These are phyloP conservation scores for Apophysomyces elegans DNA, from an alignment of 371 early-diverging fungal genomes.

Conservation along the genomic window DNA sequence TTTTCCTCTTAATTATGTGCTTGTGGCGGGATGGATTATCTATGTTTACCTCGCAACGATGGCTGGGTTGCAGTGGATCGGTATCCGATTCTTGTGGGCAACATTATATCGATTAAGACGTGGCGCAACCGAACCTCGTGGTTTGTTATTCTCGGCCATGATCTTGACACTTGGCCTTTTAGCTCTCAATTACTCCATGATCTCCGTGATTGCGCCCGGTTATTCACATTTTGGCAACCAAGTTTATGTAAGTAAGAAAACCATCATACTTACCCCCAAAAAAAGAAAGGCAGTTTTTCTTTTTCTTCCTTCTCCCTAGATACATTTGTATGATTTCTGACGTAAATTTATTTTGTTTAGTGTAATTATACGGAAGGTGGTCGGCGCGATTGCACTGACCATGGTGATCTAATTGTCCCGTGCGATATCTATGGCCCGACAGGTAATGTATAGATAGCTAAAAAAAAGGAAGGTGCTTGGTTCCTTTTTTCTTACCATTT, in stretches of 20 bases:
- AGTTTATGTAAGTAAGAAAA: constrained; percentile 48
- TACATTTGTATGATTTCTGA: not conserved
- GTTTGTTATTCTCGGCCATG: constrained; percentile 52
- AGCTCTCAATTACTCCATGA: constrained; percentile 58
- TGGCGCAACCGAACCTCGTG: constrained; percentile 58
- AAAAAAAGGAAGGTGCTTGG: not conserved
- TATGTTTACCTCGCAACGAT: constrained; percentile 58
- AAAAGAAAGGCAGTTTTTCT: too few species aligned
- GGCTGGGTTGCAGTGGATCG: constrained; percentile 54
- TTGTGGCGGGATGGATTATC: constrained; percentile 53
- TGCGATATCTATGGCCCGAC: constrained; percentile 60
- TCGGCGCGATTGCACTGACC: constrained; percentile 46
- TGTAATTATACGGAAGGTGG: constrained; percentile 53
- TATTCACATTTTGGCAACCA: constrained; percentile 68
- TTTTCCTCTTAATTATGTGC: constrained; percentile 60
- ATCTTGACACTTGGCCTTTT: constrained; percentile 54
- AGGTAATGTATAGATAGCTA: constrained; percentile 26
- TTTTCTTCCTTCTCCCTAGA: too few species aligned
- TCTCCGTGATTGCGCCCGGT: constrained; percentile 58
- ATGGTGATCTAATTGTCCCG: constrained; percentile 52
- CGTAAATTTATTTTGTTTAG: constrained; percentile 22
- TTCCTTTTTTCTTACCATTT: not conserved
- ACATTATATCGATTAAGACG: constrained; percentile 55
- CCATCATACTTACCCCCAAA: too few species aligned
- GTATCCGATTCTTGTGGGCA: constrained; percentile 61